Evolutionary conservation across 75 land plant genomes (phyloP), one percentile per base, ranked within the genome.

Genomic region (Sequoiadendron giganteum): DNA sequence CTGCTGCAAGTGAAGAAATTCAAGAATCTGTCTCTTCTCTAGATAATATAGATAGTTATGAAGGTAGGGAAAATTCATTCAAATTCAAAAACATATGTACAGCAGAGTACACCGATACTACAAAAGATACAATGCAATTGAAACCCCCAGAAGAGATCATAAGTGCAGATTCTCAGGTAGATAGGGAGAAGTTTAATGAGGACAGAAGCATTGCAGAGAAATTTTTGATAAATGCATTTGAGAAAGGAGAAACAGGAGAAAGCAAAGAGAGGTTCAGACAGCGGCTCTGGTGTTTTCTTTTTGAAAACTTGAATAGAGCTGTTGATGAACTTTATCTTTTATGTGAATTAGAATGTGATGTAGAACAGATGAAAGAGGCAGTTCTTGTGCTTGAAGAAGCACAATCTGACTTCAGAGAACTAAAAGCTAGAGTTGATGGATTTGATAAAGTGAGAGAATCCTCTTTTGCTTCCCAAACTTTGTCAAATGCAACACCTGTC

Each of bases 271-370:
- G 98, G 87, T 98, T 98, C 91, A 92, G 98, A 77, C 90, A 98
- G 81, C 95, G 96, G 85, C 93, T 98, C 48, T 98, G 99, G 99
- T 95, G 97, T 83, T 96, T 94, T 86, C 92, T 98, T 18, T 98
- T 98, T 95, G 99, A 96, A 89, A 98, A 96, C 85, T 91, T 98
- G 77, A 98, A 95, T 90, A 88, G 99, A 88, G 96, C 99, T 47
- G 92, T 98, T 32, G 99, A 98, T 91, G 99, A 98, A 91, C 97
- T 98, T 80, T 98, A 98, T 85, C 96, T 96, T 86, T 92, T 98
- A 15, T 98, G 98, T 89, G 97, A 98, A 91, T 93, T 98, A 34
- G 99, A 98, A 88, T 96, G 95, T 88, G 98, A 98, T 87, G 48
- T 94, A 85, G 96, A 96, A 81, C 99, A 98, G 88, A 95, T 96